These are phyloP conservation scores for Debaryomycetaceae sp. DNA, from an alignment of 1,139 yeast species.

Conservation along the genomic window DNA sequence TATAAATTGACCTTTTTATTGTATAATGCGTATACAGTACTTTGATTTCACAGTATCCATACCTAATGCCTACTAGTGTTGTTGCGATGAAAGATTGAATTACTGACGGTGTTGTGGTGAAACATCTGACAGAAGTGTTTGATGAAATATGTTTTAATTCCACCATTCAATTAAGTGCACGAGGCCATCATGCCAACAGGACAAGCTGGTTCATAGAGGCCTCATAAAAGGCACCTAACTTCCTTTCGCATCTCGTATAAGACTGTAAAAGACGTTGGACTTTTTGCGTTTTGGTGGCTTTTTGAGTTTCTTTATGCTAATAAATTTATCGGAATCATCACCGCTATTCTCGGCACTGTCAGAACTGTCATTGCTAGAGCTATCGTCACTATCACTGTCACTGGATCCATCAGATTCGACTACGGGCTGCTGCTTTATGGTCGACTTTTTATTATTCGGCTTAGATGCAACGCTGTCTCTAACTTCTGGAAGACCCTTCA, in stretches of 20 bases:
- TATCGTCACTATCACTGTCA: conserved; percentile 13
- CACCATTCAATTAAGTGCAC: too few species aligned
- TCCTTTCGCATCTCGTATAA: conserved; percentile 45
- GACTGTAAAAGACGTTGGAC: conserved; percentile 26
- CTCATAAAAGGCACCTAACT: neutral
- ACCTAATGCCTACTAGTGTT: too few species aligned
- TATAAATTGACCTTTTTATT: too few species aligned
- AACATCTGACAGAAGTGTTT: neutral
- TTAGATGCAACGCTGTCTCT: conserved; percentile 33
- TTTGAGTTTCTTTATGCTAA: conserved; percentile 6
- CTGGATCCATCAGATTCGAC: conserved; percentile 14
- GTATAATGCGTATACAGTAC: too few species aligned
- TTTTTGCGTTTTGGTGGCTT: conserved; percentile 8
- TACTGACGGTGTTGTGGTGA: neutral
- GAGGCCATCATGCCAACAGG: too few species aligned
- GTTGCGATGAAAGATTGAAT: neutral
- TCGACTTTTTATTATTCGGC: conserved; percentile 2
- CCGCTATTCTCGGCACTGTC: conserved; percentile 23
- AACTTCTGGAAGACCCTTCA: conserved; percentile 63
- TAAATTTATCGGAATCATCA: conserved; percentile 30
- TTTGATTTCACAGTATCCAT: too few species aligned
- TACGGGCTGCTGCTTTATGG: neutral
- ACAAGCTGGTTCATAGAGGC: too few species aligned
- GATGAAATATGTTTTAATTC: neutral
- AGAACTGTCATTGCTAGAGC: neutral